These are phyloP conservation scores for Trametes elegans DNA, from an alignment of 768 basidiomycete genomes.

Conservation along the genomic window DNA sequence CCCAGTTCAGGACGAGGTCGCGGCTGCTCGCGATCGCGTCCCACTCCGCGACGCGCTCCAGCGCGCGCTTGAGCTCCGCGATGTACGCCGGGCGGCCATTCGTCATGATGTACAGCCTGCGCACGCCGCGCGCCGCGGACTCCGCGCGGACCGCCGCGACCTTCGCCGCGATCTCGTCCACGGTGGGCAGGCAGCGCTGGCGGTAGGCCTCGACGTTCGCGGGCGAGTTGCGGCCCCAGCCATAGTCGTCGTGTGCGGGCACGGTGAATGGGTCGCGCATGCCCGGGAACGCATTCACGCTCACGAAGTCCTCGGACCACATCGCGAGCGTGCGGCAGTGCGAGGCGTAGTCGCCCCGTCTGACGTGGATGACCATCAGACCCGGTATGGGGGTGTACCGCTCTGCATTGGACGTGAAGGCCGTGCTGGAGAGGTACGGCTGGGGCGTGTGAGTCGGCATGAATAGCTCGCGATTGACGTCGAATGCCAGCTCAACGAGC, in stretches of 20 bases:
- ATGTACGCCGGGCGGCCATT: slow-evolving; percentile 58
- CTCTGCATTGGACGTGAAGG: slow-evolving; percentile 4
- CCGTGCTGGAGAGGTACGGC: slow-evolving; percentile 5
- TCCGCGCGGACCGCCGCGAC: slow-evolving; percentile 31
- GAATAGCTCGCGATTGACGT: slow-evolving; percentile 18
- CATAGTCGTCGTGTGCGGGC: slow-evolving; percentile 22
- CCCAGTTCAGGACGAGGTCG: slow-evolving; percentile 53
- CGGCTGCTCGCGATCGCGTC: slow-evolving; percentile 50
- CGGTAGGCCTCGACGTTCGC: slow-evolving; percentile 34
- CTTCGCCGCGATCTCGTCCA: slow-evolving; percentile 46
- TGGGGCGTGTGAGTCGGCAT: background rate
- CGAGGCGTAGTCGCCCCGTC: slow-evolving; percentile 14
- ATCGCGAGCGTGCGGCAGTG: slow-evolving; percentile 22
- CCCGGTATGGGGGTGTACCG: slow-evolving; percentile 12
- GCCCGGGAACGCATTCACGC: slow-evolving; percentile 51
- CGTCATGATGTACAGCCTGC: slow-evolving; percentile 60
- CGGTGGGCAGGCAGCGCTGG: slow-evolving; percentile 51
- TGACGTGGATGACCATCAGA: slow-evolving; percentile 16
- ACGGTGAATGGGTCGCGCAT: slow-evolving; percentile 44
- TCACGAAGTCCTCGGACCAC: slow-evolving; percentile 42
- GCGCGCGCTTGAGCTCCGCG: slow-evolving; percentile 39
- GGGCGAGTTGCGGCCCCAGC: slow-evolving; percentile 22
- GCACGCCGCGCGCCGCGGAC: slow-evolving; percentile 30
- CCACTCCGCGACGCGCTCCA: slow-evolving; percentile 41
- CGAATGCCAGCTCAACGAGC: slow-evolving; percentile 42